Conservation (phyloP, 805 yeast species). For the Monosporozyma siamensis region DNA sequence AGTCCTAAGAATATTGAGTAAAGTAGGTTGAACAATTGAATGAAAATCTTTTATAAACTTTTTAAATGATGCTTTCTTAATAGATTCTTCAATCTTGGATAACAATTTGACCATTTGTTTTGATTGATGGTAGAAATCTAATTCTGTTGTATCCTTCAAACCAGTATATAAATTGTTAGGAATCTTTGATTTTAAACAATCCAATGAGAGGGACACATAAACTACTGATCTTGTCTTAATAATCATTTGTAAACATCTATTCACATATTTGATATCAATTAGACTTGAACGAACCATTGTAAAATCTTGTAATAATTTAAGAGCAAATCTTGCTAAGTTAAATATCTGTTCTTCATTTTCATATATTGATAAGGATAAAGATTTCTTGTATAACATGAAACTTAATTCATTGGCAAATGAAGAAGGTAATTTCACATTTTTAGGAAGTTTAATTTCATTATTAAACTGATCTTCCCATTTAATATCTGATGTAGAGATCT, state of each 20-base stretch:
- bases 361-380: slow-evolving; percentile 5
- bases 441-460: slow-evolving; percentile 2
- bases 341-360: slow-evolving; percentile 1
- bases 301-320: slow-evolving; percentile 13
- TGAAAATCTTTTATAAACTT: background rate
- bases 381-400: slow-evolving; percentile 17
- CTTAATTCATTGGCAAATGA: slow-evolving; percentile 23
- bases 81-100: background rate
- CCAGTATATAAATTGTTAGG: background rate
- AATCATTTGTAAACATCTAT: slow-evolving; percentile 12
- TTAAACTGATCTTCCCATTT: slow-evolving; percentile 18
- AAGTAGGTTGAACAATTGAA: background rate
- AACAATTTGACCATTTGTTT: slow-evolving; percentile 14
- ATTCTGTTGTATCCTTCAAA: slow-evolving; percentile 6
- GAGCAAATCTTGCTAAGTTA: slow-evolving; percentile 17
- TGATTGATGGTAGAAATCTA: slow-evolving; percentile 19
- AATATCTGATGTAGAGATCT: slow-evolving; percentile 13
- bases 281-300: background rate
- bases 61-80: background rate
- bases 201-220: slow-evolving; percentile 4
- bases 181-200: background rate
- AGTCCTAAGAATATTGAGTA: background rate
- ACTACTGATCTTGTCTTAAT: slow-evolving; percentile 14
- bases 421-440: slow-evolving; percentile 11
- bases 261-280: slow-evolving; percentile 9